Percentiles rank a stretch among this genome's conserved stretches.
phyloP scores from a whole-genome alignment of 805 yeast genomes.

The Tetrapisispora arboricola region DNA sequence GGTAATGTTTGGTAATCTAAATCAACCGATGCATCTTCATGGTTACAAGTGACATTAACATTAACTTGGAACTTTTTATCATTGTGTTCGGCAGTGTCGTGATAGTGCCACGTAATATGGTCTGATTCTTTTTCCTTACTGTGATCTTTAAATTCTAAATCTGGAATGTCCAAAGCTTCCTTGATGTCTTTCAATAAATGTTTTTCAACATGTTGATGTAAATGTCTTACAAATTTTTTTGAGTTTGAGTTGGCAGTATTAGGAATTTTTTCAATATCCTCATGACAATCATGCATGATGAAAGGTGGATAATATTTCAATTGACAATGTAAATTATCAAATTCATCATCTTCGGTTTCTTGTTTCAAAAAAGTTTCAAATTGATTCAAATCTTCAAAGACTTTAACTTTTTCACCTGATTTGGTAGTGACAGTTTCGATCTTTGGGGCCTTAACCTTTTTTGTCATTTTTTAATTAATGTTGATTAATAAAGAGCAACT shows the following conservation, averaged over 20 bases:
- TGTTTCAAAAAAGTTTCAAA: slow-evolving; percentile 60
- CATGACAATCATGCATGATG: slow-evolving; percentile 53
- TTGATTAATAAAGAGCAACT: too few species aligned
- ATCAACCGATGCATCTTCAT: slow-evolving; percentile 54
- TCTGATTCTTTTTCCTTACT: slow-evolving; percentile 39
- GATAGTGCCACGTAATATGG: slow-evolving; percentile 52
- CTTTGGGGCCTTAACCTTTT: slow-evolving; percentile 26
- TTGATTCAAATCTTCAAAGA: slow-evolving; percentile 53
- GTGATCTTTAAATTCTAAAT: slow-evolving; percentile 42
- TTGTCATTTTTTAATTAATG: slow-evolving; percentile 10
- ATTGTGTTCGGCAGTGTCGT: slow-evolving; percentile 48
- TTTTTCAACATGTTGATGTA: slow-evolving; percentile 66
- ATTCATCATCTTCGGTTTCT: slow-evolving; percentile 70
- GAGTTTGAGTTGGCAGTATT: slow-evolving; percentile 64
- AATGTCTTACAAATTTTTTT: slow-evolving; percentile 60
- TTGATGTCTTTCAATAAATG: slow-evolving; percentile 61
- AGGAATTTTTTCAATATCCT: slow-evolving; percentile 62
- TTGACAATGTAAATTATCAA: slow-evolving; percentile 57
- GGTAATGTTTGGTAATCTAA: slow-evolving; percentile 57
- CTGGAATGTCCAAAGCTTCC: slow-evolving; percentile 43
- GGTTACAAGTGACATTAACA: slow-evolving; percentile 55
- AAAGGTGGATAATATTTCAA: slow-evolving; percentile 66
- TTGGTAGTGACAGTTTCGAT: slow-evolving; percentile 22
- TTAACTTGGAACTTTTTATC: slow-evolving; percentile 56
- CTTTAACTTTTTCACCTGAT: slow-evolving; percentile 25